phyloP scores from a whole-genome alignment of 495 filamentous ascomycete genomes.

The Schizothecium vesticola region DNA sequence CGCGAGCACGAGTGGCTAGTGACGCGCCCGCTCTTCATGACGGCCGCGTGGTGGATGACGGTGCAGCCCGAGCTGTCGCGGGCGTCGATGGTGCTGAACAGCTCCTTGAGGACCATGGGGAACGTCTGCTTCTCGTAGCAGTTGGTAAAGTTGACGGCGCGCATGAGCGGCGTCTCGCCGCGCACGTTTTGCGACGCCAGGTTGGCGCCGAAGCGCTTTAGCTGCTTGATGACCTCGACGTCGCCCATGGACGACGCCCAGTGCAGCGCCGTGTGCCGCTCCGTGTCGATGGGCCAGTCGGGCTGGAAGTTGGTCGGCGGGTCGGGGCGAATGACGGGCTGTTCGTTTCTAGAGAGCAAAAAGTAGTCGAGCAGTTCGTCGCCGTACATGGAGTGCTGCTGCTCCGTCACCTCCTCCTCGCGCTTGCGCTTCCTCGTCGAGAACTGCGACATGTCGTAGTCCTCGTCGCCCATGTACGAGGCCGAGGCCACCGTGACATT shows the following conservation, averaged over 20 bases:
- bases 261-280: conserved; percentile 83
- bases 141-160: conserved; percentile 92
- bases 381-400: conserved; percentile 81
- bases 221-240: conserved; percentile 77
- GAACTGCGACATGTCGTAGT: conserved; percentile 62
- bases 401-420: conserved; percentile 70
- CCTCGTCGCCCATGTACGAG: conserved; percentile 77
- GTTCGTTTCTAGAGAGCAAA: conserved; percentile 66
- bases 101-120: conserved; percentile 68
- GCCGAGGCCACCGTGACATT: conserved; percentile 73
- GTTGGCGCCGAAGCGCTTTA: conserved; percentile 70
- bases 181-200: conserved; percentile 62
- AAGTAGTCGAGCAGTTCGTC: conserved; percentile 95
- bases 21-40: conserved; percentile 65
- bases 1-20: conserved; percentile 76
- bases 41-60: conserved; percentile 87
- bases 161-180: conserved; percentile 90
- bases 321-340: conserved; percentile 61
- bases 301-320: conserved; percentile 80
- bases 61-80: conserved; percentile 74
- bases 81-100: conserved; percentile 68
- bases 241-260: conserved; percentile 99
- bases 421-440: conserved; percentile 68
- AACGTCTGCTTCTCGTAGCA: conserved; percentile 89
- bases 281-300: conserved; percentile 82